Conservation (phyloP, 164 flowering plant genomes). For the Berberis vulgaris region DNA sequence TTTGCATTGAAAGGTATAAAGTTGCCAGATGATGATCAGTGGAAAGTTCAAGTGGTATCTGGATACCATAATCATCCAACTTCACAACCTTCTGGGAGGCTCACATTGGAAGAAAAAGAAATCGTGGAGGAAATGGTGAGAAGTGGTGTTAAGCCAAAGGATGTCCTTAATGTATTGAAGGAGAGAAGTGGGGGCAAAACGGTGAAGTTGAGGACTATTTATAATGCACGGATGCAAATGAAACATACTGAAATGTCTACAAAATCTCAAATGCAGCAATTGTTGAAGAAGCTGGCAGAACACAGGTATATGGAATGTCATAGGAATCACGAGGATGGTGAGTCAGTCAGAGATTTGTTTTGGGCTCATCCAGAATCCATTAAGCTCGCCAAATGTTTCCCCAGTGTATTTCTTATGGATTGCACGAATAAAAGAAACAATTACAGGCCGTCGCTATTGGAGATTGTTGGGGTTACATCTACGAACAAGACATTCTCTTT, state of each 20-base stretch:
- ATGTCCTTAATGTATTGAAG: not conserved
- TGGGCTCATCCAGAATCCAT: not conserved
- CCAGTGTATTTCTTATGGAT: constrained; percentile 2
- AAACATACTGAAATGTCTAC: not conserved
- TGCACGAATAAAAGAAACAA: constrained; percentile 3
- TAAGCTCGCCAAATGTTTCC: constrained; percentile 2
- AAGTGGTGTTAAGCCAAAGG: not conserved
- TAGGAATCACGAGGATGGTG: not conserved
- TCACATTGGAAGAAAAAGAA: not conserved
- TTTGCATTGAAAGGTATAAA: too few relatives aligned
- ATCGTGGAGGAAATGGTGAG: not conserved
- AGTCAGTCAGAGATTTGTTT: not conserved
- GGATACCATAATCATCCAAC: too few relatives aligned
- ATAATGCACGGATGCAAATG: not conserved
- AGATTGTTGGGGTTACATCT: constrained; percentile 5
- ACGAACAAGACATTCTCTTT: constrained; percentile 2
- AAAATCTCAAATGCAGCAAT: not conserved
- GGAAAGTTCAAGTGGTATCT: too few relatives aligned
- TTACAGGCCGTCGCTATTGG: not conserved
- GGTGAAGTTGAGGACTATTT: not conserved
- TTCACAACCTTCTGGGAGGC: not conserved
- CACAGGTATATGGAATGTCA: not conserved
- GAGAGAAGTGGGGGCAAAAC: not conserved
- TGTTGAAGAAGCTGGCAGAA: not conserved
- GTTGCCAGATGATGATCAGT: too few relatives aligned